phyloP scores from a whole-genome alignment of 1,139 yeast genomes.

The Pichia kudriavzevii region DNA sequence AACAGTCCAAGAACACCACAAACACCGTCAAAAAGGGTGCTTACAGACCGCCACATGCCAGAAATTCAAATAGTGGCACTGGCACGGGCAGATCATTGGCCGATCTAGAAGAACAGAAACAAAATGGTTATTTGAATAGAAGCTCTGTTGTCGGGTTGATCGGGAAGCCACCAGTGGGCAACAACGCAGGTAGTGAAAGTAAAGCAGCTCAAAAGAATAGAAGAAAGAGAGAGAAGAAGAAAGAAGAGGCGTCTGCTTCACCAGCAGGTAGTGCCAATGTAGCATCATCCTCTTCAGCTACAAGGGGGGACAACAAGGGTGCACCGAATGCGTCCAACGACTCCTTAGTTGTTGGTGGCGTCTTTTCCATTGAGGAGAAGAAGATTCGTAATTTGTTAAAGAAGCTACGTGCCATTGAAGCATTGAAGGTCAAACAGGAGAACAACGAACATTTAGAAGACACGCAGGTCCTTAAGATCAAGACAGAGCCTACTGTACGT shows the following conservation, averaged over 20 bases:
- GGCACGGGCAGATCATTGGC: conserved; percentile 40
- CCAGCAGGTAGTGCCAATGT: conserved; percentile 14
- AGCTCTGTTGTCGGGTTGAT: conserved; percentile 16
- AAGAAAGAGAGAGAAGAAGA: conserved; percentile 69
- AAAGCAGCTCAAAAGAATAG: conserved; percentile 62
- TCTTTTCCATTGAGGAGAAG: conserved; percentile 74
- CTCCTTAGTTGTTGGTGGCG: conserved; percentile 49
- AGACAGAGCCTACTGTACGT: conserved; percentile 75
- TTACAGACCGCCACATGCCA: conserved; percentile 23
- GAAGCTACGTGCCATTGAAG: conserved; percentile 90
- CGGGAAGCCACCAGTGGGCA: conserved; percentile 28
- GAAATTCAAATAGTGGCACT: conserved; percentile 18
- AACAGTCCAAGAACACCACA: conserved; percentile 30
- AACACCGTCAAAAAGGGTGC: conserved; percentile 23
- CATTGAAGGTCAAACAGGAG: conserved; percentile 77
- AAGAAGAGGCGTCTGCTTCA: conserved; percentile 25
- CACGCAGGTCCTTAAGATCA: conserved; percentile 84
- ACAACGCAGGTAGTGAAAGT: conserved; percentile 30
- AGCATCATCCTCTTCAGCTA: conserved; percentile 10
- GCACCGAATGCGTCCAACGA: conserved; percentile 12
- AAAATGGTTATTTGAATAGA: conserved; percentile 15
- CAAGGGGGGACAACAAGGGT: conserved; percentile 11
- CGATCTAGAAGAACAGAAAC: conserved; percentile 43
- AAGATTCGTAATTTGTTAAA: conserved; percentile 84
- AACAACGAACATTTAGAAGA: conserved; percentile 82